Base-by-base conservation (phyloP, 1,139 yeast species). In the Torulaspora globosa region DNA sequence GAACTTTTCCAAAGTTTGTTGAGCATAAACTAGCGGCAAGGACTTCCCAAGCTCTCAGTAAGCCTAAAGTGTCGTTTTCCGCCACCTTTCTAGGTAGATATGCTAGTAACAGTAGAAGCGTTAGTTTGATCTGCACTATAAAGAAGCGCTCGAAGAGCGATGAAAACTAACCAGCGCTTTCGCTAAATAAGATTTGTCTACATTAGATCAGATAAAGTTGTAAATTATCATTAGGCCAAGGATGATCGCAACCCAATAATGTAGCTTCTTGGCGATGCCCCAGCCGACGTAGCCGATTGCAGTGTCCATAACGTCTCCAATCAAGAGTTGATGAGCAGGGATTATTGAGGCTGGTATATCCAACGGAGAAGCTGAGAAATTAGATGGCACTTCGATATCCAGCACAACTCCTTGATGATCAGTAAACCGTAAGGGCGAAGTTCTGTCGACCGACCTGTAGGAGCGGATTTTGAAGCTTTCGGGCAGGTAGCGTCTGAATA, bases 401-500 rank as follows among this genome's bases (percentile, higher is more conserved):
- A 69, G 45, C 14, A 43, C 44, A 2, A 69, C 71, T 1, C 71
- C 67, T 40, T 63, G 62, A 49, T 69, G 72, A 46, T 69, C 72
- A 1, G 71, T 65, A 26, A 61, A 58, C 16, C 47, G 52, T 29
- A 66, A 45, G 1, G 43, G 51, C 1, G 38, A 29, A 5, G 48
- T 30, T 36, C 67, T 54, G n/a, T 39, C 34, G 3, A 67, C 31
- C 0, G 67, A 54, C 12, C 48, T 47, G 47, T 69, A 69, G 2
- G 39, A 34, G 3, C 49, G 37, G 3, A 39, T 30, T 1, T 29
- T 42, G 3, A 47, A 34, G 2, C 31, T 28, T 5, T 53, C 57
- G 1, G 48, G 44, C 2, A 51, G 53, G 57, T 81, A 80, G 0
- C 73, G 63, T 48, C 78, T 76, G 57, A 70, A 86, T 37, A 89